Evolutionary conservation across 768 basidiomycete species (phyloP), one percentile per base, ranked within the genome.

Genomic region (Tulasnella sp.): DNA sequence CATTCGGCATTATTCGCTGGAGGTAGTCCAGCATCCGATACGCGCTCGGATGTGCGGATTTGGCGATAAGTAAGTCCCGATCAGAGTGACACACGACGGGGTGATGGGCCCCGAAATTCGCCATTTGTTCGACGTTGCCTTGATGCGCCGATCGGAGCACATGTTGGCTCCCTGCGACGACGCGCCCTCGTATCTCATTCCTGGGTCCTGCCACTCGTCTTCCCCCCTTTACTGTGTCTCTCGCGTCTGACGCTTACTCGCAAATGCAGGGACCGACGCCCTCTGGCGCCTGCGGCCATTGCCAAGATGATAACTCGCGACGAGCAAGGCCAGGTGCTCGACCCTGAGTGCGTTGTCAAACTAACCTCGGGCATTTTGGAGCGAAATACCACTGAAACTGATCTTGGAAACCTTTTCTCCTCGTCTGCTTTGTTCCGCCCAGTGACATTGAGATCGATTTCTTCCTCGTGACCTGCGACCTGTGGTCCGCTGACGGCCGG

Each of bases 1-100:
- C 42, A 42, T 35, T 44, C 37, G 75, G 40, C 61, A 92, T 83
- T 96, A 96, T 84, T 90, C 91, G 18, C 88, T 97, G 57, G 91
- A 94, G 80, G 89, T 96, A 81, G 88, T 93, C 3, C 96, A 98
- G 83, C 90, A 96, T 81, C 96, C 96, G 55, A 84, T 93, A 70
- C 90, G 96, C 61, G 96, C 96, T 72, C 90, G 96, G 80, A 96
- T 96, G 91, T 97, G 96, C 83, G 96, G 96, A 15, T 96, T 97
- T 84, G 96, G 96, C 69, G 95, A 98, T 87, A 97, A 87, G 95
- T 95, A 81, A 79, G 87, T 82, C 16, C 32, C 61, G 0, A 13
- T 32, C 3, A 42, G 7, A 42, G 42, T 42, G 42, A 13, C 13
- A 44, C 15, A 44, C 11, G 15, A 13, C 15, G 44, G n/a, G 29